phyloP scores from a whole-genome alignment of 179 eudicot genomes.

The Monotropa hypopitys region DNA sequence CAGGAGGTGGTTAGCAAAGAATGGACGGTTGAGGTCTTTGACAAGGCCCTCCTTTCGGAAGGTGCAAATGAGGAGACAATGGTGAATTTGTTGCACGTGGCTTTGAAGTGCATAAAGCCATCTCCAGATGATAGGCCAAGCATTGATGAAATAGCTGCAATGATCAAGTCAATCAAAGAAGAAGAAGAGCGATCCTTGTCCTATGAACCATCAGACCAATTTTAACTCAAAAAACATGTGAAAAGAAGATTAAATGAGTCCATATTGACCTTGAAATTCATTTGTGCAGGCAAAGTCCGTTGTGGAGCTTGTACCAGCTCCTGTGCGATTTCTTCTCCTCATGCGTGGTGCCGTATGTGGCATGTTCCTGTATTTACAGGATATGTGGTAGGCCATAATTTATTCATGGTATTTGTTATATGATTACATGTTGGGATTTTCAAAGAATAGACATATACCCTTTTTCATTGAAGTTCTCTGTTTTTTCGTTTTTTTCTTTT shows the following conservation, averaged over 20 bases:
- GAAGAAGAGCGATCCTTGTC: constrained; percentile 21
- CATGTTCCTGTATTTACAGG: background rate
- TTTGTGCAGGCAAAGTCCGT: background rate
- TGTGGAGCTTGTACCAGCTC: background rate
- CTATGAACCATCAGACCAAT: constrained; percentile 2
- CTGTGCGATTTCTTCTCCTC: background rate
- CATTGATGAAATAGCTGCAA: constrained; percentile 13
- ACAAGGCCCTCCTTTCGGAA: constrained; percentile 22
- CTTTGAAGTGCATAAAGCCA: constrained; percentile 24
- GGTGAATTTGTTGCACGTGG: constrained; percentile 34
- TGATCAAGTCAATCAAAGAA: constrained; percentile 25
- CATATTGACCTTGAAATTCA: background rate
- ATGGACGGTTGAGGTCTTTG: constrained; percentile 40
- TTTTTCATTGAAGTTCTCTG: no score
- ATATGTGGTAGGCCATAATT: background rate
- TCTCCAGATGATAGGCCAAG: constrained; percentile 26
- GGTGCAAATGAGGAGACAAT: constrained; percentile 33
- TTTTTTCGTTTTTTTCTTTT: no score
- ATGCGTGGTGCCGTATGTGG: background rate
- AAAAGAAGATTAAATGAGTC: background rate
- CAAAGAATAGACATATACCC: background rate
- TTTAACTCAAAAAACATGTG: background rate
- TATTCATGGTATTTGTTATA: background rate
- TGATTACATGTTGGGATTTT: background rate
- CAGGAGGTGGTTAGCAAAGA: constrained; percentile 27